Percentiles rank a stretch among this genome's conserved stretches.
Evolutionary conservation across 192 early-diverging fungal genomes (phyloP).

Genomic region (Rhizophagus clarus): DNA sequence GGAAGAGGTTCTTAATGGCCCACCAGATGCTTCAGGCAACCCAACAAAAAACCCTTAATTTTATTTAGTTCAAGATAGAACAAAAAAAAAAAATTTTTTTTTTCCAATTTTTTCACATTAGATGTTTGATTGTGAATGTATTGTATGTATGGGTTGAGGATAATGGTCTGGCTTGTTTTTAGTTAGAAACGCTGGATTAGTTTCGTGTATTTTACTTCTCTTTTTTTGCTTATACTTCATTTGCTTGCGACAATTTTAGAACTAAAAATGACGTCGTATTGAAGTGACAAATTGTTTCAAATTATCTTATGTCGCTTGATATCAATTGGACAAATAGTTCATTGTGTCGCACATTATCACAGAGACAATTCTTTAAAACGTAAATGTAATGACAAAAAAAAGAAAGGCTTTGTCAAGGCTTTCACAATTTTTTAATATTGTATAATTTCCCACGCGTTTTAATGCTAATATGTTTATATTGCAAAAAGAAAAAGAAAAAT

Average conservation of each 20-base stretch:
- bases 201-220: slow-evolving; percentile 13
- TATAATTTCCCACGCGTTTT: neutral
- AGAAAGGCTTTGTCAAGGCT: neutral
- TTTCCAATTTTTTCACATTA: neutral
- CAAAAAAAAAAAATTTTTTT: neutral
- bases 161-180: neutral
- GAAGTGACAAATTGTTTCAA: neutral
- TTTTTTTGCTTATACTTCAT: slow-evolving; percentile 1
- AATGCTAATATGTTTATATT: neutral
- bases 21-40: slow-evolving; percentile 22
- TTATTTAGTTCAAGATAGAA: neutral
- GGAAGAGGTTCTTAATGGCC: slow-evolving; percentile 51
- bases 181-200: slow-evolving; percentile 9
- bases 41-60: slow-evolving; percentile 13
- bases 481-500: neutral
- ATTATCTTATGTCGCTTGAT: neutral
- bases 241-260: slow-evolving; percentile 6
- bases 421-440: neutral
- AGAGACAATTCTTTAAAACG: slow-evolving; percentile 11
- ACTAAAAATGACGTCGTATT: neutral
- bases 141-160: neutral
- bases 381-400: slow-evolving; percentile 7
- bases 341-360: neutral
- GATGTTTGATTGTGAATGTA: neutral
- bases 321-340: neutral